Base-by-base conservation (phyloP, 202 grass and related monocot species). In the Schoenoplectus triqueter region DNA sequence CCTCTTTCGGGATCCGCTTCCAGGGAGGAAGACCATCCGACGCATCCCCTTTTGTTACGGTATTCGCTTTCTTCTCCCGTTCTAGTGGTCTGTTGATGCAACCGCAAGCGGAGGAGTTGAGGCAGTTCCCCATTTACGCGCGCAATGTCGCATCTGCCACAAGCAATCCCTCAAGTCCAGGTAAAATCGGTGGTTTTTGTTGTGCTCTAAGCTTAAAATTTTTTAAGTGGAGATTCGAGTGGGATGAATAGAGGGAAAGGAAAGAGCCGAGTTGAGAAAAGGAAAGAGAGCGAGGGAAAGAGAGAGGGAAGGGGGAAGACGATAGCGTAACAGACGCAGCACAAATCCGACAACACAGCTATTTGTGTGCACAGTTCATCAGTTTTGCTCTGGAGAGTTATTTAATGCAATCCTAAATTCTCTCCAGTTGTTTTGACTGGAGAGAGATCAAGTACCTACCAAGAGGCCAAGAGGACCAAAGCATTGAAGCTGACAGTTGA, bases 1-100 rank as follows among this genome's bases (percentile, higher is more conserved):
- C 93, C 87, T 95, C 95, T 62, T 85, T 87, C 45, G 91, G 89
- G 18, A 90, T 70, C 73, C 91, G 88, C 85, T 86, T 49, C 0
- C 57, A 75, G 7, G 75, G 55, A 0, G 45, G 66, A 11, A 82
- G 50, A n/a, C 46, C 22, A 48, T 48, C 61, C 39, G 64, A 6
- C 7, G 82, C 86, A 56, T 81, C 88, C 6, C n/a, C 39, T 2
- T 63, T 89, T n/a, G 80, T 68, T 69, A 67, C 85, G 62, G 83
- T 86, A 83, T 96, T 90, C 68, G 84, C 93, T 84, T 85, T 92
- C 78, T 64, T 69, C 75, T 78, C 75, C 69, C 56, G 10, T 2
- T 55, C 19, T 0, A 54, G 5, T 9, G 14, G 39, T 8, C 15
- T 44, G 1, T 20, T 60, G 4, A 66, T 71, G 5, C 64, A 69